Conservation (phyloP, 2,329 filamentous ascomycete genomes). For the Diaporthe ampelina region DNA sequence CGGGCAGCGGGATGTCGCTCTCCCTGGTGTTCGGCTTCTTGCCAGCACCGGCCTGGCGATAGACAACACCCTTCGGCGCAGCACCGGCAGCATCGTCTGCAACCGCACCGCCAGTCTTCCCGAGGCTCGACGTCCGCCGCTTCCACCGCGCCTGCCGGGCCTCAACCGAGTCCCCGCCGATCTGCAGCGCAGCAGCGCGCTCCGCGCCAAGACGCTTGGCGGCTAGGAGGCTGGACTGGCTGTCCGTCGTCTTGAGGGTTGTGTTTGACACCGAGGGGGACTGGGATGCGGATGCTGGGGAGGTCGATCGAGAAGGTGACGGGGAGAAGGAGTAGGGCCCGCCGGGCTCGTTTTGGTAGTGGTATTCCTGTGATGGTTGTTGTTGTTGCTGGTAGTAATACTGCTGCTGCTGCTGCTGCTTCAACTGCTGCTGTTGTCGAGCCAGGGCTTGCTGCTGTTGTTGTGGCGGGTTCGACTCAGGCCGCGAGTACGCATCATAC, state of each 20-base stretch:
- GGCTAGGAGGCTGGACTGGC: constrained; percentile 57
- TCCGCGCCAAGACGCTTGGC: constrained; percentile 66
- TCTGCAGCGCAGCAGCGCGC: constrained; percentile 62
- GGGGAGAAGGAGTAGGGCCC: constrained; percentile 27
- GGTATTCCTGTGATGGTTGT: not conserved
- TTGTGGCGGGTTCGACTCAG: constrained; percentile 15
- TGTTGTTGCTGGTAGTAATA: not conserved
- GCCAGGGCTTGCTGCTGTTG: not conserved
- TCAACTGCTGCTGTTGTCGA: not conserved
- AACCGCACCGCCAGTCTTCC: constrained; percentile 31
- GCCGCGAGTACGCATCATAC: constrained; percentile 27
- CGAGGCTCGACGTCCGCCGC: constrained; percentile 34
- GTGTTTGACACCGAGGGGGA: constrained; percentile 41
- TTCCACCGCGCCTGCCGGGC: constrained; percentile 47
- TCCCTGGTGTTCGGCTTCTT: not conserved
- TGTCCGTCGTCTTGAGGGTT: constrained; percentile 12
- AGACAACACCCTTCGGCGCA: not conserved
- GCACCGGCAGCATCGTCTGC: constrained; percentile 39
- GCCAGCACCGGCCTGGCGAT: not conserved
- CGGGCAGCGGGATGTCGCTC: constrained; percentile 51
- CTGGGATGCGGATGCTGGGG: constrained; percentile 29
- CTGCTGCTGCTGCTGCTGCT: not conserved
- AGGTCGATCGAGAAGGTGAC: constrained; percentile 9
- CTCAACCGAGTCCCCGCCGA: constrained; percentile 47
- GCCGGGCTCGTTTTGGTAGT: not conserved